Base-by-base conservation (phyloP, 257 asterid species). In the Solanum rostratum region DNA sequence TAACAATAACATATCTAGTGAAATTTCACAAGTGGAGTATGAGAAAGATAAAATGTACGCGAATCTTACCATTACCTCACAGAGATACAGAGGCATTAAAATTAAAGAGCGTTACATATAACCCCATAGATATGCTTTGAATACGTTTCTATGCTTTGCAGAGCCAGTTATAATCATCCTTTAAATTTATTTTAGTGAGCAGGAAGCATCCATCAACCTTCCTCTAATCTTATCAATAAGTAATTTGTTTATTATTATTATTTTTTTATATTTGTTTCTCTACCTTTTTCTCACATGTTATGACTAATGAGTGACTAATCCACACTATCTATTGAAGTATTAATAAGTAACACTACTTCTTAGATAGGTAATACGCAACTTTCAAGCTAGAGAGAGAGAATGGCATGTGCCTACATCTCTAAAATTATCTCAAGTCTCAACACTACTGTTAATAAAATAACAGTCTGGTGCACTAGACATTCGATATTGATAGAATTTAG, bases 301-400 rank as follows among this genome's bases (percentile, higher is more conserved):
- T 76, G 82, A 76, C 82, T 76, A 46, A 49, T 76, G 27, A 49
- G 82, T 76, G 82, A 76, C 82, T 7, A 76, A 27, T 76, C 46
- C 82, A 76, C 45, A 49, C 30, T 76, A 76, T 70, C 9, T 70
- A 11, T 70, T 20, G 53, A 29, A 11, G 5, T 1, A 70, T 41
- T 76, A 27, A 59, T 59, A 59, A 15, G 82, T 33, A 14, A 7
- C n/a, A 45, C 60, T 24, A 15, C 22, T 76, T 14, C 24, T 76
- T 49, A 12, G 62, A 49, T 76, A 46, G 81, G 37, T 19, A 46
- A 10, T 22, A 14, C 22, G 24, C 59, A 74, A 2, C 59, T 45
- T 74, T 74, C 81, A 1, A 46, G 41, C n/a, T n/a, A n/a, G n/a
- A n/a, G n/a, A n/a, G n/a, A n/a, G n/a, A n/a, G n/a, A n/a, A n/a